These are phyloP conservation scores for Phtheirospermum japonicum DNA, from an alignment of 257 asterid species.

Conservation along the genomic window DNA sequence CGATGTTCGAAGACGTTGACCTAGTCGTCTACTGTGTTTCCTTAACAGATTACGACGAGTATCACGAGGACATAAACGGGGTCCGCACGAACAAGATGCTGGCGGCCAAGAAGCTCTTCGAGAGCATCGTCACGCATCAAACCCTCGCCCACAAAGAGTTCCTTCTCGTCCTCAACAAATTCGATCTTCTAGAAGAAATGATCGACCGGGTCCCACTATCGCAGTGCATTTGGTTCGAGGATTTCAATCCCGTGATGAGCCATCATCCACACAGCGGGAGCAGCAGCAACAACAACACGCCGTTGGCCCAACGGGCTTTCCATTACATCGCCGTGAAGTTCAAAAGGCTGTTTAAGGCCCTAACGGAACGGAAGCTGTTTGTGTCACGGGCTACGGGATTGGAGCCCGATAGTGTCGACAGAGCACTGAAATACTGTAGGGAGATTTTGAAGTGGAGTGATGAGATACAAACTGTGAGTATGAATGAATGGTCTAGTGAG, in stretches of 20 bases:
- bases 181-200: constrained; percentile 73
- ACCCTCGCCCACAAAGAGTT: constrained; percentile 50
- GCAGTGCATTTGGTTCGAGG: constrained; percentile 75
- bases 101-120: constrained; percentile 59
- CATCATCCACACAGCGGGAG: constrained; percentile 34
- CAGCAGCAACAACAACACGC: constrained; percentile 39
- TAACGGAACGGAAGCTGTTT: constrained; percentile 55
- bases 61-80: constrained; percentile 56
- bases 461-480: constrained; percentile 35
- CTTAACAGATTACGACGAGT: constrained; percentile 66
- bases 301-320: constrained; percentile 70
- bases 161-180: constrained; percentile 73
- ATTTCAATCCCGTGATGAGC: constrained; percentile 69
- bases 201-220: constrained; percentile 57
- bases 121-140: constrained; percentile 53
- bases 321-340: constrained; percentile 74
- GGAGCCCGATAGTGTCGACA: constrained; percentile 66
- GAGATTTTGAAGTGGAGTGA: constrained; percentile 81
- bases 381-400: constrained; percentile 65
- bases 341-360: constrained; percentile 49
- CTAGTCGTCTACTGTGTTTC: constrained; percentile 71
- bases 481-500: constrained; percentile 51
- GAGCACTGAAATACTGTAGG: constrained; percentile 50
- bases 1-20: constrained; percentile 79
- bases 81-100: constrained; percentile 61